Evolutionary conservation across 805 yeast genomes (phyloP).

Genomic region (Yamadazyma nakazawae): DNA sequence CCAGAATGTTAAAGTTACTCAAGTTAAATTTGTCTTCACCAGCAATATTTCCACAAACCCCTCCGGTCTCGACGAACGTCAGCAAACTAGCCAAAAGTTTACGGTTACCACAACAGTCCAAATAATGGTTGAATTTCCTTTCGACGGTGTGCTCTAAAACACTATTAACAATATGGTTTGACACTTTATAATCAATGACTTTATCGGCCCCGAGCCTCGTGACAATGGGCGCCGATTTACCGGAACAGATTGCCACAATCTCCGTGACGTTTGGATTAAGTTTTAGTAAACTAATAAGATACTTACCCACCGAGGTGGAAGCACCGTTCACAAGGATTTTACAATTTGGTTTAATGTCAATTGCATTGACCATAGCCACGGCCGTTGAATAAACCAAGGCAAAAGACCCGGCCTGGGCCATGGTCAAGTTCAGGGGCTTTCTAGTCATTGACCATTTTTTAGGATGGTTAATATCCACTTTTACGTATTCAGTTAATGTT

Average conservation of each 20-base stretch:
- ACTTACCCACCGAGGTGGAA: conserved; percentile 65
- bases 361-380: conserved; percentile 30
- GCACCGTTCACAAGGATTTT: conserved; percentile 70
- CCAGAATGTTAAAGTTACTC: not conserved
- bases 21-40: conserved; percentile 47
- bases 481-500: conserved; percentile 44
- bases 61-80: conserved; percentile 41
- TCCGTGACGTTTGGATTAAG: conserved; percentile 34
- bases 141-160: conserved; percentile 32
- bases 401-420: conserved; percentile 61
- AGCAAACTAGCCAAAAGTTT: conserved; percentile 45
- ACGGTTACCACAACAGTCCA: conserved; percentile 64
- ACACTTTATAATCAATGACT: conserved; percentile 55
- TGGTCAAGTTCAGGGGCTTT: conserved; percentile 45
- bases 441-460: conserved; percentile 6
- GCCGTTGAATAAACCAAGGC: conserved; percentile 70
- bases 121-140: conserved; percentile 52
- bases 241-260: conserved; percentile 57
- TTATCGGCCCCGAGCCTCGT: conserved; percentile 54
- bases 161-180: conserved; percentile 28
- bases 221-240: conserved; percentile 44
- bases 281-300: conserved; percentile 55
- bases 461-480: conserved; percentile 29
- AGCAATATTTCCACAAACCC: conserved; percentile 51
- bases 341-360: conserved; percentile 35